These are phyloP conservation scores for Pulveroboletus sp. DNA, from an alignment of 768 basidiomycete genomes.

Conservation along the genomic window DNA sequence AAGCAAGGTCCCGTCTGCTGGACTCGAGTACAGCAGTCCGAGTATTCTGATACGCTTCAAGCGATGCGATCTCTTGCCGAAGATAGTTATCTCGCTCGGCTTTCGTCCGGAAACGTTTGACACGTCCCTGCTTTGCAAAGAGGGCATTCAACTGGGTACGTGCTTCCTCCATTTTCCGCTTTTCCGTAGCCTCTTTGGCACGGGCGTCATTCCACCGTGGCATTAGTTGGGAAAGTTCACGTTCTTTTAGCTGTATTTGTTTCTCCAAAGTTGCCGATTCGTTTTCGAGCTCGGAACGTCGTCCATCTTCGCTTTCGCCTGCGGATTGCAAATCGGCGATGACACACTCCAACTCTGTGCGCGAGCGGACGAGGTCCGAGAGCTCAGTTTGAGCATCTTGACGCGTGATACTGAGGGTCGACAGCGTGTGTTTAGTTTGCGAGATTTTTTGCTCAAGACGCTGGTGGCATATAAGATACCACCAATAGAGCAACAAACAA, in stretches of 20 bases:
- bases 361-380: slow-evolving; percentile 78
- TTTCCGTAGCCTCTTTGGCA: slow-evolving; percentile 49
- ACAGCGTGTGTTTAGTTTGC: slow-evolving; percentile 64
- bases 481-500: background rate
- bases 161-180: slow-evolving; percentile 70
- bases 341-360: slow-evolving; percentile 84
- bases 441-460: slow-evolving; percentile 71
- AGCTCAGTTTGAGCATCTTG: slow-evolving; percentile 80
- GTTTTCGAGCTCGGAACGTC: slow-evolving; percentile 56
- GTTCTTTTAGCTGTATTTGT: slow-evolving; percentile 64
- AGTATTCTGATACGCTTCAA: slow-evolving; percentile 56
- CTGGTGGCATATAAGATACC: slow-evolving; percentile 36
- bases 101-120: slow-evolving; percentile 79
- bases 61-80: slow-evolving; percentile 69
- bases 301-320: slow-evolving; percentile 60
- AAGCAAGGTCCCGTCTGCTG: slow-evolving; percentile 48
- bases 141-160: slow-evolving; percentile 69
- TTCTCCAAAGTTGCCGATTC: slow-evolving; percentile 62
- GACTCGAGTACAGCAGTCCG: slow-evolving; percentile 57
- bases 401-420: slow-evolving; percentile 67
- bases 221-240: slow-evolving; percentile 54
- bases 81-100: slow-evolving; percentile 83
- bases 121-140: slow-evolving; percentile 88
- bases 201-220: slow-evolving; percentile 71
- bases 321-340: slow-evolving; percentile 75